Conservation (phyloP, 352 stramenopile species). For the Phytophthora cactorum region DNA sequence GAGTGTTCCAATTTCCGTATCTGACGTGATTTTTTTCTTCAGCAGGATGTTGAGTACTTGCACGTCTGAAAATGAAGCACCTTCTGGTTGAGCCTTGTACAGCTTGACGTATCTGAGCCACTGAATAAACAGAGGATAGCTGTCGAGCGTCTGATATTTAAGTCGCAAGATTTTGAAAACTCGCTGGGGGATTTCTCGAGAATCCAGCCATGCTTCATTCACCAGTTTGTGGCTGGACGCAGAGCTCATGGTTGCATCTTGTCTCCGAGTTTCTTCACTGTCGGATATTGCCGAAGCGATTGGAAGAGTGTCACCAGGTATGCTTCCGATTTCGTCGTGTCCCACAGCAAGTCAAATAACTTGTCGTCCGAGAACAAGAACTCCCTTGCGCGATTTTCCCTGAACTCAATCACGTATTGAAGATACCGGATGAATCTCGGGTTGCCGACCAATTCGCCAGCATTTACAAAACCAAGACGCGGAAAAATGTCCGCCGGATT, state of each 20-base stretch:
- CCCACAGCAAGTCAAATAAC: background rate
- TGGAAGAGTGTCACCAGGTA: background rate
- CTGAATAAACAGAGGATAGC: slow-evolving; percentile 6
- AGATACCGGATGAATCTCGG: background rate
- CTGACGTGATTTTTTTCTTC: no score
- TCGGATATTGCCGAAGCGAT: background rate
- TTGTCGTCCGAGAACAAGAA: background rate
- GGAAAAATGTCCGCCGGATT: no score
- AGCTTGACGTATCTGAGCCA: background rate
- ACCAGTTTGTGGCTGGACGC: background rate
- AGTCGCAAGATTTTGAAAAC: background rate
- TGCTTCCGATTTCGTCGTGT: background rate
- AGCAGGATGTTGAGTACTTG: no score
- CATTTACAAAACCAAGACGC: no score
- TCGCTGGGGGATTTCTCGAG: background rate
- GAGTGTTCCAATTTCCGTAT: no score
- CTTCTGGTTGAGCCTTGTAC: no score
- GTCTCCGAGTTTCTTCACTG: background rate
- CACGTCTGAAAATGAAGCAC: no score
- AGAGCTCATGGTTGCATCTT: background rate
- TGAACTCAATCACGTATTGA: background rate
- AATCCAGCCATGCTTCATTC: background rate
- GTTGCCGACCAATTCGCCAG: background rate
- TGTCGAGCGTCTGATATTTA: background rate
- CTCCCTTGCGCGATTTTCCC: background rate